Percentiles rank a stretch among this genome's conserved stretches.
Conservation (phyloP, 805 yeast genomes). For the Candida fluviatilis region DNA sequence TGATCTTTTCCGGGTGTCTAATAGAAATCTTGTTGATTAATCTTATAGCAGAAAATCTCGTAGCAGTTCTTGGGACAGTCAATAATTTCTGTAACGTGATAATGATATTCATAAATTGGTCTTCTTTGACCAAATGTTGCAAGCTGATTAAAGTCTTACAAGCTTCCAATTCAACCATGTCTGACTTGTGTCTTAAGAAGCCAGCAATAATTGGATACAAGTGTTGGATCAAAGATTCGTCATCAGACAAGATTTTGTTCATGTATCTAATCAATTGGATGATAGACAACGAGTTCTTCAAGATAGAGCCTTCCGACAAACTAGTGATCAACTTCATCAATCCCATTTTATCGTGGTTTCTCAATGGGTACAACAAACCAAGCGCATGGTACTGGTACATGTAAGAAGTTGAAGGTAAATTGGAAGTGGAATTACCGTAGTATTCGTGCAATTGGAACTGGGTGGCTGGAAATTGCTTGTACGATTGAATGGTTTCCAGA, state of each 20-base stretch:
- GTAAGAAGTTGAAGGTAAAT: slow-evolving; percentile 63
- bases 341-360: slow-evolving; percentile 92
- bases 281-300: slow-evolving; percentile 79
- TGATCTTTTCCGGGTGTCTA: slow-evolving; percentile 72
- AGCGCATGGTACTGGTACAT: slow-evolving; percentile 95
- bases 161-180: slow-evolving; percentile 89
- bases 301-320: slow-evolving; percentile 52
- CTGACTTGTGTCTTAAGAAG: slow-evolving; percentile 77
- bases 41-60: slow-evolving; percentile 92
- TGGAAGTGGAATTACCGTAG: slow-evolving; percentile 48
- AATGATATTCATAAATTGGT: slow-evolving; percentile 67
- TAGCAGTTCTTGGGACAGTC: slow-evolving; percentile 82
- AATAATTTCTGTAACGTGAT: slow-evolving; percentile 70
- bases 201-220: slow-evolving; percentile 62
- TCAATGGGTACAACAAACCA: slow-evolving; percentile 81
- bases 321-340: slow-evolving; percentile 85
- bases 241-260: slow-evolving; percentile 68
- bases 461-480: slow-evolving; percentile 47
- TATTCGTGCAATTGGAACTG: slow-evolving; percentile 53
- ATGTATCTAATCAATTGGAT: slow-evolving; percentile 82
- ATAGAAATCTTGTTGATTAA: slow-evolving; percentile 80
- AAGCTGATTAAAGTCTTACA: slow-evolving; percentile 64
- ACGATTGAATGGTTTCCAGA: slow-evolving; percentile 77
- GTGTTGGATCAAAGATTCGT: slow-evolving; percentile 54
- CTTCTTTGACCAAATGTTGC: slow-evolving; percentile 53